Conservation (phyloP, 23 red algal genomes). For the Gracilariopsis chorda region DNA sequence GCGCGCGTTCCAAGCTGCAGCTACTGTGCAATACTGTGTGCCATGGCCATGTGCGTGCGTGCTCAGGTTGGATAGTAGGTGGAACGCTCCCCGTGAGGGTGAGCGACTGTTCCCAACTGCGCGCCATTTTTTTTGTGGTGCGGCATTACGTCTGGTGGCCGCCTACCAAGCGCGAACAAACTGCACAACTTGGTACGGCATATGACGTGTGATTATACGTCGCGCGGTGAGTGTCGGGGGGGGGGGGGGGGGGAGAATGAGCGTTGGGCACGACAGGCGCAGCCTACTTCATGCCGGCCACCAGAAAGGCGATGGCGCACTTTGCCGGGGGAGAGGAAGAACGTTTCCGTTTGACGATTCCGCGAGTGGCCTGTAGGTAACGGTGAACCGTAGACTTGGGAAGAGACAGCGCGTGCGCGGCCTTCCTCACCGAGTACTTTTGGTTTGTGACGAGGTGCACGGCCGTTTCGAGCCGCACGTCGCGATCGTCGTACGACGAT, state of each 20-base stretch:
- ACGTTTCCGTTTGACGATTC: neutral
- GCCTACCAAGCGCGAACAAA: neutral
- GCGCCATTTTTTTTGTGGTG: no score
- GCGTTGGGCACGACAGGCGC: neutral
- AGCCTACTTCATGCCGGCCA: neutral
- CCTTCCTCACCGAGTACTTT: conserved; percentile 43
- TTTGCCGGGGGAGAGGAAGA: neutral
- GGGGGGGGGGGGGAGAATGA: neutral
- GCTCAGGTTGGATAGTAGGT: no score
- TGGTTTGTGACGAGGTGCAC: neutral
- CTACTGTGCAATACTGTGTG: no score
- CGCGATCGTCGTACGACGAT: conserved; percentile 17
- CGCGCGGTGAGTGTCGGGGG: neutral
- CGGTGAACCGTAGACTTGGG: conserved; percentile 43
- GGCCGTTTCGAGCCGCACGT: conserved; percentile 18
- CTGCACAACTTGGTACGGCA: neutral
- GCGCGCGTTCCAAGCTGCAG: no score
- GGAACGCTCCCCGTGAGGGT: no score
- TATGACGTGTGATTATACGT: neutral
- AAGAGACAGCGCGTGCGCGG: conserved; percentile 20
- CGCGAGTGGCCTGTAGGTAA: conserved; percentile 49
- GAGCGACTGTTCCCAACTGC: no score
- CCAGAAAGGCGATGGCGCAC: conserved; percentile 7
- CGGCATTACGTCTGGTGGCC: no score
- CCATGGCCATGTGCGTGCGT: no score